Conservation (phyloP, 148 eudicot genomes). For the Fagopyrum esculentum region DNA sequence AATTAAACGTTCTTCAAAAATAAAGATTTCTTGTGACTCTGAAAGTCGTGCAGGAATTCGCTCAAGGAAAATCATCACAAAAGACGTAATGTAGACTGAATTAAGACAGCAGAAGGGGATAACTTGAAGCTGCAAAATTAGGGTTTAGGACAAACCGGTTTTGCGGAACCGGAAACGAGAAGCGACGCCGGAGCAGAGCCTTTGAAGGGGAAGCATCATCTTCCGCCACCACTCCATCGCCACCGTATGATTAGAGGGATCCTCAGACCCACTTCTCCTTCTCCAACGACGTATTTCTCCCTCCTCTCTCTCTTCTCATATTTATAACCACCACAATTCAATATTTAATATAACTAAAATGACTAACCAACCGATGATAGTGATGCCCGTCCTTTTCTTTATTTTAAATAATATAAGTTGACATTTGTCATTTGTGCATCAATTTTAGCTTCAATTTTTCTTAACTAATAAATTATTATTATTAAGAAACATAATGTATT, state of each 20-base stretch:
- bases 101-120: background rate
- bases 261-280: background rate
- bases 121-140: background rate
- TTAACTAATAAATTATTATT: too few relatives aligned
- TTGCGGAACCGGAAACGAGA: conserved; percentile 27
- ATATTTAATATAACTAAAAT: background rate
- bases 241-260: background rate
- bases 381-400: background rate
- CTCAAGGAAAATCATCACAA: too few relatives aligned
- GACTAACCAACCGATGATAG: background rate
- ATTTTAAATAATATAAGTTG: too few relatives aligned
- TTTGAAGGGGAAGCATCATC: conserved; percentile 21
- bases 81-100: too few relatives aligned
- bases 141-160: conserved; percentile 16
- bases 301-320: background rate
- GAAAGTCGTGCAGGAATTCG: too few relatives aligned
- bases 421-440: too few relatives aligned
- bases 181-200: conserved; percentile 20
- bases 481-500: too few relatives aligned
- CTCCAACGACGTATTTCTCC: background rate
- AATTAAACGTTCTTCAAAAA: too few relatives aligned
- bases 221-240: conserved; percentile 26
- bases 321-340: background rate
- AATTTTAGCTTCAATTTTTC: too few relatives aligned
- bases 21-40: too few relatives aligned